These are phyloP conservation scores for Knoxia roxburghii DNA, from an alignment of 257 asterid genomes.

Conservation along the genomic window DNA sequence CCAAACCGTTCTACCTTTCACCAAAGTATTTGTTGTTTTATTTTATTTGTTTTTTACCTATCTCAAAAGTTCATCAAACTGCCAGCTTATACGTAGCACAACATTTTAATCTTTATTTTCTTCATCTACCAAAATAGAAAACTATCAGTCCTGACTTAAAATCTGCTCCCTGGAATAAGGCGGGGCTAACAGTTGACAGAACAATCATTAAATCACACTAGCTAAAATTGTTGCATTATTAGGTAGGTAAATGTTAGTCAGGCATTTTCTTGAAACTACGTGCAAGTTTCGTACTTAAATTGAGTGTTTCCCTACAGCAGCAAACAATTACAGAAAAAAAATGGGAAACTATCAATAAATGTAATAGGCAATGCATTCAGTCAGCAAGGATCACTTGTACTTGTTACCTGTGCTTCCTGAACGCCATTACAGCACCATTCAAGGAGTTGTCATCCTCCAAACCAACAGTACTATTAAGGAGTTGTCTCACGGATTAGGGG, in stretches of 20 bases:
- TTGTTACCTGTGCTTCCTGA: slow-evolving; percentile 74
- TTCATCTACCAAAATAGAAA: not conserved
- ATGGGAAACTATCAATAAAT: not conserved
- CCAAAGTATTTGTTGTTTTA: too few relatives aligned
- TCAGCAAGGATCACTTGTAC: not conserved
- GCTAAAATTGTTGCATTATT: not conserved
- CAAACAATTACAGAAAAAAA: not conserved
- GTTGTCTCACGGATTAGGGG: not conserved
- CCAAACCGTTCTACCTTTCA: not conserved
- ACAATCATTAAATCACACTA: not conserved
- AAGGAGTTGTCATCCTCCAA: slow-evolving; percentile 54
- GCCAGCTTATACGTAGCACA: not conserved
- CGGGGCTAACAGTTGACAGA: not conserved
- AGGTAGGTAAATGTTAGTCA: not conserved
- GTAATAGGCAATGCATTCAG: not conserved
- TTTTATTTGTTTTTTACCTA: too few relatives aligned
- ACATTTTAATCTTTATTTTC: not conserved
- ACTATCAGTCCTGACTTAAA: not conserved
- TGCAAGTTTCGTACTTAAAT: not conserved
- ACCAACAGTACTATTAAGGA: slow-evolving; percentile 61
- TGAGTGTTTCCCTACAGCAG: not conserved
- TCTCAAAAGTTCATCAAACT: not conserved
- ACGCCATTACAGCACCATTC: slow-evolving; percentile 93
- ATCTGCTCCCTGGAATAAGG: not conserved
- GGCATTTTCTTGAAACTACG: not conserved